Evolutionary conservation across 306 rosid species (phyloP).

Genomic region (Vicia faba): DNA sequence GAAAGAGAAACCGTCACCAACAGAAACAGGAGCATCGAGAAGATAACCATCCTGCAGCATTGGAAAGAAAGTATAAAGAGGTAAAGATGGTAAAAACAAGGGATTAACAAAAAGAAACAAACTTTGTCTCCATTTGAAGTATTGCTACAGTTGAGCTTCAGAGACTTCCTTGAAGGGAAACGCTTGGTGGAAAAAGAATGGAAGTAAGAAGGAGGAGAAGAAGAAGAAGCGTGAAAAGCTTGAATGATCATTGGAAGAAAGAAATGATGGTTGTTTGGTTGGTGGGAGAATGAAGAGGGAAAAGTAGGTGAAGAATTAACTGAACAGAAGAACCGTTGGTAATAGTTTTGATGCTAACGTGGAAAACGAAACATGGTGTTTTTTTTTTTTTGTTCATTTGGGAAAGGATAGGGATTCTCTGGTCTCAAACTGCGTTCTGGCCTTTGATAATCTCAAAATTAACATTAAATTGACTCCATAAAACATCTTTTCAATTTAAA

Average conservation of each 20-base stretch:
- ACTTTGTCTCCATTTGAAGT: constrained; percentile 53
- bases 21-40: constrained; percentile 74
- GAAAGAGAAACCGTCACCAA: constrained; percentile 88
- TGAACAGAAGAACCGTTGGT: constrained; percentile 24
- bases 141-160: constrained; percentile 46
- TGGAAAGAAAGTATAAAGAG: not conserved
- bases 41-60: constrained; percentile 66
- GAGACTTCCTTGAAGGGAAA: constrained; percentile 38
- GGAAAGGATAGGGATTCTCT: constrained; percentile 45
- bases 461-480: too few relatives aligned
- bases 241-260: constrained; percentile 39
- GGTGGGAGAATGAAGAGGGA: not conserved
- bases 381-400: constrained; percentile 15
- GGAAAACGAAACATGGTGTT: not conserved
- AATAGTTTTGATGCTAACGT: not conserved
- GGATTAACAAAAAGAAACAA: constrained; percentile 23
- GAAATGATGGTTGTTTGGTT: not conserved
- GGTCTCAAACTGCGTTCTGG: constrained; percentile 26
- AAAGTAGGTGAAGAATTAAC: constrained; percentile 2
- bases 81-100: not conserved
- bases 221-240: constrained; percentile 40
- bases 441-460: constrained; percentile 1
- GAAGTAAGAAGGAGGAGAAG: constrained; percentile 40
- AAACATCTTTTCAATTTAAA: too few relatives aligned
- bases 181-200: constrained; percentile 38